Base-by-base conservation (phyloP, 1,284 basidiomycete genomes). In the Moesziomyces antarcticus region DNA sequence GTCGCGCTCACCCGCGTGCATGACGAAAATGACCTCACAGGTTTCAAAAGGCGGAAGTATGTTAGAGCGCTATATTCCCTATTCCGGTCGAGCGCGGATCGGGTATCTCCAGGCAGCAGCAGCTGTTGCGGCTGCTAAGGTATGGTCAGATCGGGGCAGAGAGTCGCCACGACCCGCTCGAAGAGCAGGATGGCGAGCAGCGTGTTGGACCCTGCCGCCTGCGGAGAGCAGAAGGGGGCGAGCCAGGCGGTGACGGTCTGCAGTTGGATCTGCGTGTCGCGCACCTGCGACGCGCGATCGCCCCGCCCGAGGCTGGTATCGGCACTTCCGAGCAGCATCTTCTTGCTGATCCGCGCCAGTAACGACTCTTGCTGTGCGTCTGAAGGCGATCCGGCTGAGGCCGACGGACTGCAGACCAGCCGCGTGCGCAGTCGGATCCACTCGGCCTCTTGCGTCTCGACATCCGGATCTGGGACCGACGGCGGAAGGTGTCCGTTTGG, bases 161-260 rank as follows among this genome's bases (percentile, higher is more conserved):
- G 33, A 3, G 47, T 50, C 0, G 49, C 71, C 3, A 69, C n/a
- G 16, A 77, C 55, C 25, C 74, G 55, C 59, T 77, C 74, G 8
- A 74, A 54, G 5, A 77, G 43, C 60, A 69, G 35, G 42, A 74
- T 57, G n/a, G 65, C 71, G 21, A 77, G 48, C 13, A 67, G 60
- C 24, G 74, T 77, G 30, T 73, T 74, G 24, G 71, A 63, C 8
- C 66, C 71, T 13, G 62, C 62, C n/a, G 74, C 69, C 43, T 74
- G 62, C 20, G 71, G 56, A n/a, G 71, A 67, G 43, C 74, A 77
- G 25, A 77, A 50, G 0, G 74, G 74, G 18, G 54, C 62, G 9
- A 77, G 63, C 58, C 62, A 67, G 8, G 44, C 37, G 21, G 72
- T 71, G 40, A 75, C 47, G 16, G 57, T 42, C 41, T 60, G 52